Evolutionary conservation across 169 alveolate species (phyloP), one percentile per base, ranked within the genome.

Genomic region (Eimeria necatrix): DNA sequence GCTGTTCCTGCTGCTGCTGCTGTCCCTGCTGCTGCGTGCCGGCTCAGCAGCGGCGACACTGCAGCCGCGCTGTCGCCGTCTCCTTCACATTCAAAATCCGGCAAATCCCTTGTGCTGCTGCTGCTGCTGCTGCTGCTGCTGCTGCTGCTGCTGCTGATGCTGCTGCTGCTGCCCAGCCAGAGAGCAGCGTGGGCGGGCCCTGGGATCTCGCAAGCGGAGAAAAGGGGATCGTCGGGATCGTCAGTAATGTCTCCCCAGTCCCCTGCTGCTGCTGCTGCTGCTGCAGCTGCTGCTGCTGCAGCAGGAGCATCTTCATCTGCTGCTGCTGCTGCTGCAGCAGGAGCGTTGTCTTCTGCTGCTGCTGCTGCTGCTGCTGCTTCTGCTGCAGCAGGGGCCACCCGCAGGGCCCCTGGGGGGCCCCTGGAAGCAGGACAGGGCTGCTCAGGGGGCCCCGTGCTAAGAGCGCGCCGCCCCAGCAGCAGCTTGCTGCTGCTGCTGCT

Each of bases 121-220:
- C 64, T 14, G 8, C 20, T 56, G 20, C 14, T 14, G 20, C 14
- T 8, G 8, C 64, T 56, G 20, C 64, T 56, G 64, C 14, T 8
- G 8, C 64, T 56, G 20, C 64, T 56, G 64, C 14, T 14, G 8
- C 64, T 56, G 14, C 64, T 9, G 8, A 56, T 56, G 64, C 64
- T 73, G 9, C 6, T 4, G 24, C 20, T 9, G n/a, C 84, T 18
- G 4, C 56, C 84, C 5, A 64, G 76, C 76, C 76, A 64, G 41
- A 64, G 26, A n/a, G 76, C 76, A 10, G 76, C 76, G 20, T 64
- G 76, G 9, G 18, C 14, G 76, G 76, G 76, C 76, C 76, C 26
- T 9, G 76, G 76, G 26, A 24, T 24, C 26, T 64, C 76, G 20
- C 41, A 64, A 10, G 20, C 8, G 26, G 76, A 10, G 32, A 64